These are phyloP conservation scores for Pythium coloratum DNA, from an alignment of 352 stramenopile species.

Conservation along the genomic window DNA sequence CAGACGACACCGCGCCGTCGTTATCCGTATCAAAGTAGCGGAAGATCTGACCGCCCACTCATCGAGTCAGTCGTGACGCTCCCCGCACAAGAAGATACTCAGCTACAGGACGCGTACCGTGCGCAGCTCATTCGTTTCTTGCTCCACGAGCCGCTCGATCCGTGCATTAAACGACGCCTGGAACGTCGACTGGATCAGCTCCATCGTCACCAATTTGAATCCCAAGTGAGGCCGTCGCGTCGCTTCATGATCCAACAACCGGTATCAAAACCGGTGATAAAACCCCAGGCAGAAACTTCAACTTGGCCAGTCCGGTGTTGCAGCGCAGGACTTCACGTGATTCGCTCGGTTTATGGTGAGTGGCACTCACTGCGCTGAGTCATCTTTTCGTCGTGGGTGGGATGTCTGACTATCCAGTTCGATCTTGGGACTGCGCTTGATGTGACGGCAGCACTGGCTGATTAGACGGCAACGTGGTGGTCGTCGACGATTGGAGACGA, in stretches of 20 bases:
- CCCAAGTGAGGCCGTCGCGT: neutral
- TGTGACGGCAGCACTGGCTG: neutral
- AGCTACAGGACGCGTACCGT: slow-evolving; percentile 31
- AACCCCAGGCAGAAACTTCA: neutral
- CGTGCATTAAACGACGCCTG: slow-evolving; percentile 63
- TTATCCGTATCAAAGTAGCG: slow-evolving; percentile 71
- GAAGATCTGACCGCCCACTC: slow-evolving; percentile 46
- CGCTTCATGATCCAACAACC: neutral
- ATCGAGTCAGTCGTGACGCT: neutral
- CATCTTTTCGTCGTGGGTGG: slow-evolving; percentile 2
- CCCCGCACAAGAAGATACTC: neutral
- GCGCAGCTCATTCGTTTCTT: slow-evolving; percentile 53
- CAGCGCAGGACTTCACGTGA: neutral
- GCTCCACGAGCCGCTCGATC: slow-evolving; percentile 47
- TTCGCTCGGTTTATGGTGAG: slow-evolving; percentile 2
- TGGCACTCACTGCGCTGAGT: neutral
- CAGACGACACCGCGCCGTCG: slow-evolving; percentile 54
- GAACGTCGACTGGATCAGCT: slow-evolving; percentile 64
- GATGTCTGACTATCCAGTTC: neutral
- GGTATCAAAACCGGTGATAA: neutral
- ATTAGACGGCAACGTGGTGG: neutral
- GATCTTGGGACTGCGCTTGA: neutral
- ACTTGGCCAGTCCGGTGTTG: slow-evolving; percentile 2
- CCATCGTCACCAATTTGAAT: slow-evolving; percentile 30
- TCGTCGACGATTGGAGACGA: slow-evolving; percentile 5